Percentiles rank a stretch among this genome's conserved stretches.
phyloP scores from a whole-genome alignment of 192 early-diverging fungal species.

The Coemansia umbellata region DNA sequence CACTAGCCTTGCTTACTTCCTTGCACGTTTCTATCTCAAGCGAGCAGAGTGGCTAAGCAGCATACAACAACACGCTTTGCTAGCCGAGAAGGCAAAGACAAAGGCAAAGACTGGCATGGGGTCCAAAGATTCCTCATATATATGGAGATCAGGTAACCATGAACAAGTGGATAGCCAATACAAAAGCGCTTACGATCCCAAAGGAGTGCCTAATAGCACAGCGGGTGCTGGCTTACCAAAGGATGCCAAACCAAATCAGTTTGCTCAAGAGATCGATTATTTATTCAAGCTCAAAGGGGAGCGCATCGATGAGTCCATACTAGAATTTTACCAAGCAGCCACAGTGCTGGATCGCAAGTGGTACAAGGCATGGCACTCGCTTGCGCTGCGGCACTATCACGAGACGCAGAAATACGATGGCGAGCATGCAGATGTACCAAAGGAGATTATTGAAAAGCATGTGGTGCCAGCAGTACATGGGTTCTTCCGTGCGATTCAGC shows the following conservation, averaged over 20 bases:
- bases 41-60: conserved; percentile 86
- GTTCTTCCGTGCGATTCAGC: conserved; percentile 88
- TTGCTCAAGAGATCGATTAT: conserved; percentile 8
- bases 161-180: too few relatives aligned
- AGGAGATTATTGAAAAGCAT: conserved; percentile 57
- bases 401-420: conserved; percentile 79
- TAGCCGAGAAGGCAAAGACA: conserved; percentile 6
- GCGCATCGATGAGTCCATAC: conserved; percentile 55
- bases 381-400: conserved; percentile 86
- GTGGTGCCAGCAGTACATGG: conserved; percentile 84
- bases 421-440: conserved; percentile 53
- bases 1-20: conserved; percentile 16
- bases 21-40: conserved; percentile 83
- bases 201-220: neutral
- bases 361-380: conserved; percentile 98
- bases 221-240: neutral
- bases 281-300: conserved; percentile 19
- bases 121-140: neutral
- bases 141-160: neutral
- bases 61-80: conserved; percentile 10
- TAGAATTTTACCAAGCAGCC: conserved; percentile 78
- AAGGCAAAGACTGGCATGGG: conserved; percentile 3
- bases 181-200: neutral
- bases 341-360: conserved; percentile 86
- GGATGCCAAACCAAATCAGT: neutral